These are phyloP conservation scores for Plasmodium vivax DNA, from an alignment of 169 alveolate genomes.

Conservation along the genomic window DNA sequence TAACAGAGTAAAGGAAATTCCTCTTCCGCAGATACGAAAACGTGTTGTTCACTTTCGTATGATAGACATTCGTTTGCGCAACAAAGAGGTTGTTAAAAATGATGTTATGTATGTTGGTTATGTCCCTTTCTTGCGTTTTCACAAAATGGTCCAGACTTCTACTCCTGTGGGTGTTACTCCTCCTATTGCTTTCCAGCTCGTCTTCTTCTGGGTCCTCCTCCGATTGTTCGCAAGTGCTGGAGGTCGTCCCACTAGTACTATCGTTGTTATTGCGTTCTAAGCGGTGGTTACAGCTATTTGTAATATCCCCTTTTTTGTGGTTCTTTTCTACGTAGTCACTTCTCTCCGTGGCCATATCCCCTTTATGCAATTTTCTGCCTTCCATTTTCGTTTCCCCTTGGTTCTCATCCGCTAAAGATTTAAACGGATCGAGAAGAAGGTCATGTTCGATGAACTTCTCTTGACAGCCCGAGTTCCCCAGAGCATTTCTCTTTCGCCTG, in stretches of 20 bases:
- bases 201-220: not conserved
- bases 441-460: constrained; percentile 68
- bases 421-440: constrained; percentile 43
- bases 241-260: not conserved
- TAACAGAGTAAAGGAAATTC: constrained; percentile 39
- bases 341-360: not conserved
- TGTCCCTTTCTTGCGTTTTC: constrained; percentile 12
- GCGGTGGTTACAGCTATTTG: not conserved
- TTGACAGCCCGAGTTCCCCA: not conserved
- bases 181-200: not conserved
- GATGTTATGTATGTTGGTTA: constrained; percentile 37
- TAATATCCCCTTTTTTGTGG: not conserved
- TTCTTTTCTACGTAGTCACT: not conserved
- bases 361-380: not conserved
- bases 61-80: constrained; percentile 57
- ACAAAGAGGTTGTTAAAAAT: constrained; percentile 63
- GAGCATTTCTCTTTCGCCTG: not conserved
- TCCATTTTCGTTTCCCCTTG: not conserved
- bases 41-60: constrained; percentile 52
- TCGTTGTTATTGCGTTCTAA: not conserved
- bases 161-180: constrained; percentile 1
- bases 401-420: constrained; percentile 4
- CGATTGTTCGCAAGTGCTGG: not conserved
- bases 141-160: constrained; percentile 26
- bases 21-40: constrained; percentile 27